Evolutionary conservation across 441 rosid species (phyloP).

Genomic region (Hura crepitans): DNA sequence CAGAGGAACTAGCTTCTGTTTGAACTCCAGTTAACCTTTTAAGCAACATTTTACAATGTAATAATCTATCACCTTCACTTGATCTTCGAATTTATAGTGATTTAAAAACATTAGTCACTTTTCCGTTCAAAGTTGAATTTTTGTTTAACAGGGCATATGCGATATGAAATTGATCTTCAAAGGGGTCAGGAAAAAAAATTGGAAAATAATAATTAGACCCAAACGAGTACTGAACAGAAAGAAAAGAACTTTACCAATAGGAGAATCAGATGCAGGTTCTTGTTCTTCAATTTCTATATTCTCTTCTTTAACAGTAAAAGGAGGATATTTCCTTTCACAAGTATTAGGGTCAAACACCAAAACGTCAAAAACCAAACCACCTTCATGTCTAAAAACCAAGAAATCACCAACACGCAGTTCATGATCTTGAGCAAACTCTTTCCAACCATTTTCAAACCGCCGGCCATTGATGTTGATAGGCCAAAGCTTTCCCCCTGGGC

Average conservation of each 20-base stretch:
- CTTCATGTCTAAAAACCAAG: slow-evolving; percentile 23
- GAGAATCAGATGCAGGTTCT: neutral
- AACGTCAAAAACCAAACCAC: slow-evolving; percentile 18
- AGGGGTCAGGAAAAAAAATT: neutral
- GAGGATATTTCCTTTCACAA: slow-evolving; percentile 14
- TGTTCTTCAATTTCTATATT: neutral
- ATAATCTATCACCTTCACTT: no score
- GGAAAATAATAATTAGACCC: neutral
- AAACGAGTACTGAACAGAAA: neutral
- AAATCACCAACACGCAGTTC: slow-evolving; percentile 26
- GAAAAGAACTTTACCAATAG: neutral
- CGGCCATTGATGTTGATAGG: slow-evolving; percentile 16
- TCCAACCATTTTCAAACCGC: slow-evolving; percentile 25
- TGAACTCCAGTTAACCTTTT: neutral
- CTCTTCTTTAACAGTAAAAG: neutral
- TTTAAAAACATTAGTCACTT: neutral
- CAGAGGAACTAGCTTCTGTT: neutral
- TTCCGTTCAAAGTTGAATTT: neutral
- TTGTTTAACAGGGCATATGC: no score
- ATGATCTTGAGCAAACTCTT: slow-evolving; percentile 20
- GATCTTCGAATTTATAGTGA: no score
- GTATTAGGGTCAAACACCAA: slow-evolving; percentile 17
- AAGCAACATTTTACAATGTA: neutral
- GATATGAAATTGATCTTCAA: neutral
- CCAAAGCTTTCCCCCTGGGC: slow-evolving; percentile 19